Base-by-base conservation (phyloP, 768 basidiomycete genomes). In the Amanita phalloides region DNA sequence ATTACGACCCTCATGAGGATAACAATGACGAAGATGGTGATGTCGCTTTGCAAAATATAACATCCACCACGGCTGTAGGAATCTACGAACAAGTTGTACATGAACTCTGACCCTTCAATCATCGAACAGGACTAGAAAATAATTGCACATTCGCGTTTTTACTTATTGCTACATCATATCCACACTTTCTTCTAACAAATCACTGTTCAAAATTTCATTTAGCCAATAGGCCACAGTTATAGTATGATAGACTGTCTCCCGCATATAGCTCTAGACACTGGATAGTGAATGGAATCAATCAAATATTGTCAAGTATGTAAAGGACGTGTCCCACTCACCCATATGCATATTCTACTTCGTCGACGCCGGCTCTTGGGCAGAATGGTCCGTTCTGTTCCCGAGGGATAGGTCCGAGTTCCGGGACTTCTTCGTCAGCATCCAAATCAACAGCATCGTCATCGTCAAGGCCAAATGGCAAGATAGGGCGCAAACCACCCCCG, bases 301-400 rank as follows among this genome's bases (percentile, higher is more conserved):
- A 35, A 25, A n/a, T 43, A 13, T 14, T 6, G 10, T 35, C 7
- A 28, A 25, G 6, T 25, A 45, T 44, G 38, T 32, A 26, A 41
- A 35, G 14, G 37, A n/a, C 20, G 26, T 11, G 49, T 25, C 28
- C 30, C 13, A 75, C 83, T 64, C 64, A 83, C 86, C 87, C 87
- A 58, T 89, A 90, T 53, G 83, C 87, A 65, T 88, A 89, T 62
- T 92, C 90, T 6, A 92, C 90, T 66, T 92, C 90, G 57, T 92
- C 90, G 13, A 92, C 89, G 46, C 90, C 86, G 20, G 81, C 89
- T 1, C 86, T 86, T 4, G 83, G 77, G 20, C 81, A 79, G 62
- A 91, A 91, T 8, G 87, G 84, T 20, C 78, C 74, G 9, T 82
- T 76, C 32, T 80, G 73, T 55, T 87, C 87, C 49, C 84, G 80